These are phyloP conservation scores for Yamadazyma phyllophila DNA, from an alignment of 805 yeast species.

Conservation along the genomic window DNA sequence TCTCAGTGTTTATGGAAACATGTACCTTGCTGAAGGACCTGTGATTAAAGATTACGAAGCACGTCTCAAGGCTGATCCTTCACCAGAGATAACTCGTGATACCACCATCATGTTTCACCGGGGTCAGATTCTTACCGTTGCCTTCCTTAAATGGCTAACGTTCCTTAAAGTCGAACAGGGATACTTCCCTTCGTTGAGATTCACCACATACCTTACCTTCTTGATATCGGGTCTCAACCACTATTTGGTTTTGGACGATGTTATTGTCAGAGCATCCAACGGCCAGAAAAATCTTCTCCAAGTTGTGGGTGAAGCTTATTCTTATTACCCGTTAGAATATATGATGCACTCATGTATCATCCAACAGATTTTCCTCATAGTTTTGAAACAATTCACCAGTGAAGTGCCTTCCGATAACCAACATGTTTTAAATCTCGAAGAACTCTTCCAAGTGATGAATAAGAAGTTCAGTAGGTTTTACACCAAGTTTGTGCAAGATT, in stretches of 20 bases:
- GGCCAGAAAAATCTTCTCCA: constrained; percentile 13
- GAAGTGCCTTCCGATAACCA: background rate
- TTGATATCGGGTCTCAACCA: constrained; percentile 25
- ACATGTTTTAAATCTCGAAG: constrained; percentile 14
- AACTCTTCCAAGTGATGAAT: constrained; percentile 11
- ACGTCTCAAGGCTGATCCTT: background rate
- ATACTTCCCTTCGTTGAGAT: constrained; percentile 29
- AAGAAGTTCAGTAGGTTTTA: constrained; percentile 15
- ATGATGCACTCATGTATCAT: constrained; percentile 19
- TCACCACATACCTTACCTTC: constrained; percentile 24
- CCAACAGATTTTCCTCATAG: constrained; percentile 20
- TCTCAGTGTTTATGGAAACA: constrained; percentile 9
- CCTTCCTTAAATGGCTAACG: constrained; percentile 25
- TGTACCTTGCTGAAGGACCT: background rate
- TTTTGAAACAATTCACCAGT: constrained; percentile 15
- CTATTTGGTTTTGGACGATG: constrained; percentile 19
- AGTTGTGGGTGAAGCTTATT: constrained; percentile 9
- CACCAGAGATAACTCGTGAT: background rate
- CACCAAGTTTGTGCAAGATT: constrained; percentile 14
- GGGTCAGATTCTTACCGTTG: constrained; percentile 16
- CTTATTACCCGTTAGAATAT: constrained; percentile 14
- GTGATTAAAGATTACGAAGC: background rate
- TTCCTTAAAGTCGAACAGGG: constrained; percentile 24
- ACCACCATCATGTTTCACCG: constrained; percentile 5
- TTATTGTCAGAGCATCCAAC: constrained; percentile 1